Conservation (phyloP, 2,329 filamentous ascomycete genomes). For the Ophiostoma perfectum region DNA sequence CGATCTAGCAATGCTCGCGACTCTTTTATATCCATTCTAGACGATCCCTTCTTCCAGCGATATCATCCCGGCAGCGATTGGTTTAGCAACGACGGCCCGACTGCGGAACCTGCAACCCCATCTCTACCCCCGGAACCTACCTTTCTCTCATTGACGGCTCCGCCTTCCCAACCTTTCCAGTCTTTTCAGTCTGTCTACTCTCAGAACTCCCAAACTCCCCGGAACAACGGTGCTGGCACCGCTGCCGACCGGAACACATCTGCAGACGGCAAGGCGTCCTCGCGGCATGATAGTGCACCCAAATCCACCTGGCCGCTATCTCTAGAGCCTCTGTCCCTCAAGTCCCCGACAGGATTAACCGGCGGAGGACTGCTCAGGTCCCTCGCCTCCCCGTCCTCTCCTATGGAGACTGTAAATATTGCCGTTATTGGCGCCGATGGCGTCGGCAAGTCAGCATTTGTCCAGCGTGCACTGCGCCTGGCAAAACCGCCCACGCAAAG, state of each 20-base stretch:
- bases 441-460: slow-evolving; percentile 63
- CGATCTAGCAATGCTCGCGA: slow-evolving; percentile 35
- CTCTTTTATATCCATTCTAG: slow-evolving; percentile 49
- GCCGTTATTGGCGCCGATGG: slow-evolving; percentile 61
- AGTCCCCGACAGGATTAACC: not conserved
- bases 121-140: slow-evolving; percentile 28
- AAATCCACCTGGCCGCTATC: not conserved
- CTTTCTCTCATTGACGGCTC: not conserved
- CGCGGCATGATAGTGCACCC: not conserved
- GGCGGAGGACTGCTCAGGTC: not conserved
- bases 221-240: slow-evolving; percentile 7
- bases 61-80: slow-evolving; percentile 37
- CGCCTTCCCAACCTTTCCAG: not conserved
- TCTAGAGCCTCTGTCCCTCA: not conserved
- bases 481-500: slow-evolving; percentile 48
- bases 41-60: slow-evolving; percentile 52
- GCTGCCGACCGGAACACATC: not conserved
- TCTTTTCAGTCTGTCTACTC: not conserved
- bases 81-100: slow-evolving; percentile 27
- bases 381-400: not conserved
- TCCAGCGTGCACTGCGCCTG: slow-evolving; percentile 57
- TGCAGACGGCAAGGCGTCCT: not conserved
- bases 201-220: not conserved
- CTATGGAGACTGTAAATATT: slow-evolving; percentile 59
- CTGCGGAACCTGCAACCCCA: slow-evolving; percentile 17